These are phyloP conservation scores for Chimonanthus salicifolius DNA, from an alignment of 164 flowering plant genomes.

Conservation along the genomic window DNA sequence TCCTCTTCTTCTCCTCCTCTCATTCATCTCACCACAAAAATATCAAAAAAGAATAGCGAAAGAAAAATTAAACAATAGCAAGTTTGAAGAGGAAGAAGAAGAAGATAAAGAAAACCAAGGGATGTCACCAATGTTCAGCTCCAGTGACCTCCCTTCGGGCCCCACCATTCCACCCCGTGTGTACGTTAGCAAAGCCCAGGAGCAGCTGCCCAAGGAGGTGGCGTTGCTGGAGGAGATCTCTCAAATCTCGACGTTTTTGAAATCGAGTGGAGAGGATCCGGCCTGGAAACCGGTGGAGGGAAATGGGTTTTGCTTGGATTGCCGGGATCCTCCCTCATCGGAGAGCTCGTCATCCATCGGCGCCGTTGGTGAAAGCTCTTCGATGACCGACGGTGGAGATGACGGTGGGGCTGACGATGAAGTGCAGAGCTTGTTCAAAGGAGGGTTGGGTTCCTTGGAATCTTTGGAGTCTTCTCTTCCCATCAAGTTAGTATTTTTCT, in stretches of 20 bases:
- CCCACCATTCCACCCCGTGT: slow-evolving; percentile 21
- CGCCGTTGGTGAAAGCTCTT: neutral
- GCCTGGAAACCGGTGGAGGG: neutral
- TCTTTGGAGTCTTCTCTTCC: slow-evolving; percentile 63
- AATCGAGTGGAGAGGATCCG: neutral
- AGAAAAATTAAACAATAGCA: too few relatives aligned
- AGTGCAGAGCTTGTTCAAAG: slow-evolving; percentile 20
- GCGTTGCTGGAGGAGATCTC: neutral
- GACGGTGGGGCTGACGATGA: slow-evolving; percentile 11
- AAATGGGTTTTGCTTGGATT: neutral
- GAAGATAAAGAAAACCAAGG: neutral
- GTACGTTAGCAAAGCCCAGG: slow-evolving; percentile 18
- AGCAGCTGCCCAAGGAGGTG: neutral
- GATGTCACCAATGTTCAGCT: slow-evolving; percentile 20
- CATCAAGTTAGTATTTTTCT: slow-evolving; percentile 41
- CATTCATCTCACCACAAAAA: neutral
- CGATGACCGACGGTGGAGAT: slow-evolving; percentile 18
- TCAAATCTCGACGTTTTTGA: neutral
- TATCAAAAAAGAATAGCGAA: too few relatives aligned
- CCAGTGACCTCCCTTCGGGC: slow-evolving; percentile 38
- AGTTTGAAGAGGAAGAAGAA: too few relatives aligned
- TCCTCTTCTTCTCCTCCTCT: neutral
- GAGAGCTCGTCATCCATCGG: neutral
- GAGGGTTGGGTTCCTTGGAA: slow-evolving; percentile 33
- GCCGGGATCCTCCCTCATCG: neutral